A percentile compares a stretch with the other conserved stretches of the same genome.
phyloP scores from a whole-genome alignment of 306 rosid genomes.

The Carpinus fangiana region DNA sequence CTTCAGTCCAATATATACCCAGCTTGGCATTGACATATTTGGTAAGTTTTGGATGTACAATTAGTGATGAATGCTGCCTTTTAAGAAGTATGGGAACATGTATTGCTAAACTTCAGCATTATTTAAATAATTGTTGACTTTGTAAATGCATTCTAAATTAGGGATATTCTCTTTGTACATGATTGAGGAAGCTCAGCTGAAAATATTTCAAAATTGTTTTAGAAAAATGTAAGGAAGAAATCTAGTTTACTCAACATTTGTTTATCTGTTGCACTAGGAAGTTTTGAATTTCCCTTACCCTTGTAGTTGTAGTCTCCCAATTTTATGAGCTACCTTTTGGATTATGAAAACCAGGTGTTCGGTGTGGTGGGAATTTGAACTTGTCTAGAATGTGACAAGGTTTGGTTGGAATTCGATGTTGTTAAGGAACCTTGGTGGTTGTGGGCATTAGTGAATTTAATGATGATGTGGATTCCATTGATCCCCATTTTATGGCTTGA shows the following conservation, averaged over 20 bases:
- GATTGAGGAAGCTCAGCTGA: constrained; percentile 1
- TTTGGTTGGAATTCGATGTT: neutral
- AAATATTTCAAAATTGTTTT: constrained; percentile 14
- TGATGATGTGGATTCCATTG: neutral
- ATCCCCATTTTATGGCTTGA: neutral
- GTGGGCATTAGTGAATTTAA: constrained; percentile 1
- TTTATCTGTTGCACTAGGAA: constrained; percentile 15
- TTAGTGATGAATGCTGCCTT: neutral
- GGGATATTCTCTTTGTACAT: neutral
- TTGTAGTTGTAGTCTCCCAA: neutral
- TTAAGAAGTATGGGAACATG: neutral
- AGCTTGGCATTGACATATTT: constrained; percentile 81
- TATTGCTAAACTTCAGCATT: neutral
- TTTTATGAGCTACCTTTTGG: neutral
- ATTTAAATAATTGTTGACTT: neutral
- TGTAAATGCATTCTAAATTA: neutral
- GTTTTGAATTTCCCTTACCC: neutral
- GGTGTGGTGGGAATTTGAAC: neutral
- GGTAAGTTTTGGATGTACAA: constrained; percentile 51
- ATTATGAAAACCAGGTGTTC: neutral
- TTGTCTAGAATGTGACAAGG: neutral
- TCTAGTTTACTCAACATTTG: constrained; percentile 1
- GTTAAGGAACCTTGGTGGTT: neutral
- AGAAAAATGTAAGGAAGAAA: constrained; percentile 2
- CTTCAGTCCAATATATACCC: constrained; percentile 83